phyloP scores from a whole-genome alignment of 768 basidiomycete genomes.

The Lactarius trivialis region DNA sequence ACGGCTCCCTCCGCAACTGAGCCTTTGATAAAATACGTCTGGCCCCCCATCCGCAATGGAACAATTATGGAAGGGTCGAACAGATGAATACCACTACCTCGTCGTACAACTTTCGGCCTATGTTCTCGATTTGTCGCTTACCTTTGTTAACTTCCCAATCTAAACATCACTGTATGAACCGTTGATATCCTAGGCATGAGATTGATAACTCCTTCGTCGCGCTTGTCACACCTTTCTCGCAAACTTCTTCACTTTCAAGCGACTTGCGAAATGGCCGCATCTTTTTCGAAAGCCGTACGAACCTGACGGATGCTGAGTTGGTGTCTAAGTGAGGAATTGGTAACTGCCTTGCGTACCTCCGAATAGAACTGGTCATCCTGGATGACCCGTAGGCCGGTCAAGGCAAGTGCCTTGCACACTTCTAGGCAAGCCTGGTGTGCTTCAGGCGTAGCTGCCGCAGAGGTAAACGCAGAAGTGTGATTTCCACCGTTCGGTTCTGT shows the following conservation, averaged over 20 bases:
- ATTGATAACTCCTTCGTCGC: background rate
- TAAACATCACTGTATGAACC: background rate
- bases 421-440: constrained; percentile 64
- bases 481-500: constrained; percentile 67
- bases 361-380: constrained; percentile 59
- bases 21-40: background rate
- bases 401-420: constrained; percentile 65
- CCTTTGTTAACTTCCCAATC: background rate
- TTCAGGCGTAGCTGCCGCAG: constrained; percentile 49
- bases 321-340: background rate
- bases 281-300: constrained; percentile 16
- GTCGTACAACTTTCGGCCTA: background rate
- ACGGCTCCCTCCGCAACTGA: background rate
- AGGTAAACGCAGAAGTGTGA: constrained; percentile 65
- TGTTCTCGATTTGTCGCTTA: constrained; percentile 4
- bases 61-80: background rate
- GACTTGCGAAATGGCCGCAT: constrained; percentile 2
- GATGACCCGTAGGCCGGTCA: constrained; percentile 59
- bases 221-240: background rate
- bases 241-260: background rate
- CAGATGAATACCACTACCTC: background rate
- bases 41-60: background rate
- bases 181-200: background rate
- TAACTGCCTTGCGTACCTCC: constrained; percentile 34
- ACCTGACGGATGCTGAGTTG: constrained; percentile 8